Conservation (phyloP, 2,329 filamentous ascomycete genomes). For the Coniochaeta hoffmannii region DNA sequence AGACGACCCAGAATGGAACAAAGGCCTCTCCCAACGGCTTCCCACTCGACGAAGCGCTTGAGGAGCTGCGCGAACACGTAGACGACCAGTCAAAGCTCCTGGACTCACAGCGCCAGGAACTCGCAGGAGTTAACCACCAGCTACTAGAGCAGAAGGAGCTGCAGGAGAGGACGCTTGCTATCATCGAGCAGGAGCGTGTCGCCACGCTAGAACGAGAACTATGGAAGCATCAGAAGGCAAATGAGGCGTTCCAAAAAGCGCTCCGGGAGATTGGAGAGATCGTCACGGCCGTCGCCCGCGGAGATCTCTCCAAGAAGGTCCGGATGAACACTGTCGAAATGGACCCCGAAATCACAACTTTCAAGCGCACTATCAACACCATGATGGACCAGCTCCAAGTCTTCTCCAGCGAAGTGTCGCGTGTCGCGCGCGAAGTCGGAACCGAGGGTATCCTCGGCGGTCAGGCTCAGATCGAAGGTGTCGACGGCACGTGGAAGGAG, state of each 20-base stretch:
- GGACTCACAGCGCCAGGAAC: constrained; percentile 76
- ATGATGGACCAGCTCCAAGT: constrained; percentile 99
- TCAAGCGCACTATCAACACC: constrained; percentile 96
- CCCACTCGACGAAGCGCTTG: constrained; percentile 61
- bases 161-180: constrained; percentile 73
- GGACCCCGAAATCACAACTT: constrained; percentile 95
- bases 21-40: constrained; percentile 19
- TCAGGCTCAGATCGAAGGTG: constrained; percentile 86
- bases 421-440: constrained; percentile 89
- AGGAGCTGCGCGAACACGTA: constrained; percentile 81
- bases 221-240: constrained; percentile 95
- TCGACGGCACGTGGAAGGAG: constrained; percentile 97
- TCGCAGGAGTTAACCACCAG: constrained; percentile 78
- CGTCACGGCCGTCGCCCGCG: constrained; percentile 89
- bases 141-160: constrained; percentile 78
- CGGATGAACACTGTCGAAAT: constrained; percentile 93
- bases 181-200: constrained; percentile 81
- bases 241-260: constrained; percentile 97
- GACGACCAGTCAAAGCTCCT: constrained; percentile 91
- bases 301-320: constrained; percentile 94
- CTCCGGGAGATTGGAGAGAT: constrained; percentile 95
- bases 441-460: constrained; percentile 92
- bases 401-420: constrained; percentile 93
- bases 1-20: constrained; percentile 14
- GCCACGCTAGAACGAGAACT: constrained; percentile 85